Evolutionary conservation across 331 rosid genomes (phyloP).

Genomic region (Quercus phellos): DNA sequence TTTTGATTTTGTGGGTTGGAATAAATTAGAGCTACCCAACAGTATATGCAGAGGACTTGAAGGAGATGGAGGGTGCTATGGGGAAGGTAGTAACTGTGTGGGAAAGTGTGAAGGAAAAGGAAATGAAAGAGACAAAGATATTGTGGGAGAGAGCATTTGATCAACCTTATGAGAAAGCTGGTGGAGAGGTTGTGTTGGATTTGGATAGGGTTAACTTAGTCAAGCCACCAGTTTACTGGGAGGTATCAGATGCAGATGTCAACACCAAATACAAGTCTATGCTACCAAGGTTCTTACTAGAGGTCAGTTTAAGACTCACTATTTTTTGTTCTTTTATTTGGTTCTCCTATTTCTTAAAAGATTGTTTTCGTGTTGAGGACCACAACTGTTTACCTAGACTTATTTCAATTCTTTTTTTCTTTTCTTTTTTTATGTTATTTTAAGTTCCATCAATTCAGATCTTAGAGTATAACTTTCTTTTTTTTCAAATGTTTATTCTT

Average conservation of each 20-base stretch:
- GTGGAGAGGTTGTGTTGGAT: slow-evolving; percentile 52
- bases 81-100: slow-evolving; percentile 49
- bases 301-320: slow-evolving; percentile 44
- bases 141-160: slow-evolving; percentile 75
- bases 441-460: not conserved
- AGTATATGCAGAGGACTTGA: slow-evolving; percentile 66
- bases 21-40: slow-evolving; percentile 79
- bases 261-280: slow-evolving; percentile 71
- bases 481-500: no score
- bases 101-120: slow-evolving; percentile 43
- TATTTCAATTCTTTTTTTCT: not conserved
- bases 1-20: not conserved
- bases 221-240: slow-evolving; percentile 55
- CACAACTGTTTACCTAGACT: not conserved
- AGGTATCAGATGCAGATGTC: slow-evolving; percentile 58
- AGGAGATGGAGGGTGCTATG: slow-evolving; percentile 50
- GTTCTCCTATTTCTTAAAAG: not conserved
- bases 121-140: slow-evolving; percentile 59
- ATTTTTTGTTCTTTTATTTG: not conserved
- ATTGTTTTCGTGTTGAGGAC: not conserved
- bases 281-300: slow-evolving; percentile 71
- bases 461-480: no score
- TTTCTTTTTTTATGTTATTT: not conserved
- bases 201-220: slow-evolving; percentile 22
- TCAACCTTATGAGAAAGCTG: slow-evolving; percentile 89